A percentile compares a stretch with the other conserved stretches of the same genome.
Conservation (phyloP, 2,329 filamentous ascomycete genomes). For the Epichloe coenophiala region DNA sequence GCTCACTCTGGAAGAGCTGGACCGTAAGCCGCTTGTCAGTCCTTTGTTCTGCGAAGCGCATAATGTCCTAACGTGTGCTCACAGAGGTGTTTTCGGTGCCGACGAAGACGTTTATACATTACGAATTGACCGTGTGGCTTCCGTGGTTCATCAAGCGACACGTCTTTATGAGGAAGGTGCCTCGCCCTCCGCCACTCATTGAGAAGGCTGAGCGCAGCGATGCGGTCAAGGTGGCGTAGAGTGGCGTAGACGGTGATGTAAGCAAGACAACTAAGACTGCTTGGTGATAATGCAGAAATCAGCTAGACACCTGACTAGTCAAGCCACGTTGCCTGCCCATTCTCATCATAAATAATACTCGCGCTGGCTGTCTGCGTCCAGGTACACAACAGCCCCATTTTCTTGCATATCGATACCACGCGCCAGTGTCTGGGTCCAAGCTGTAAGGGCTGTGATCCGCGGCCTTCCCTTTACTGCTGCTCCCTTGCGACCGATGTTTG, state of each 20-base stretch:
- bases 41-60: background rate
- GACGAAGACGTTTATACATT: constrained; percentile 17
- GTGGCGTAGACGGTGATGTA: background rate
- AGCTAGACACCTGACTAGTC: too few species aligned
- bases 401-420: too few species aligned
- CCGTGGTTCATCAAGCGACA: constrained; percentile 25
- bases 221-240: constrained; percentile 3
- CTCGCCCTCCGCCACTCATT: constrained; percentile 19
- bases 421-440: too few species aligned
- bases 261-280: too few species aligned
- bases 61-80: background rate
- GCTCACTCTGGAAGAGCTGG: constrained; percentile 29
- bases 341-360: too few species aligned
- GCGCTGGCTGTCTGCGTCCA: too few species aligned
- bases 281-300: too few species aligned
- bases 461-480: too few species aligned
- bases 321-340: too few species aligned
- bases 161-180: constrained; percentile 19
- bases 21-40: constrained; percentile 8
- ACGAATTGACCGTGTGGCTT: constrained; percentile 20
- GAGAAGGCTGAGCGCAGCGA: constrained; percentile 5
- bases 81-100: constrained; percentile 20
- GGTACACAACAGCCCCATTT: too few species aligned
- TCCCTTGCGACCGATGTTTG: too few species aligned
- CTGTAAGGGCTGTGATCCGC: too few species aligned